Base-by-base conservation (phyloP, 106 monocot genomes). In the Cymbidium sinense region DNA sequence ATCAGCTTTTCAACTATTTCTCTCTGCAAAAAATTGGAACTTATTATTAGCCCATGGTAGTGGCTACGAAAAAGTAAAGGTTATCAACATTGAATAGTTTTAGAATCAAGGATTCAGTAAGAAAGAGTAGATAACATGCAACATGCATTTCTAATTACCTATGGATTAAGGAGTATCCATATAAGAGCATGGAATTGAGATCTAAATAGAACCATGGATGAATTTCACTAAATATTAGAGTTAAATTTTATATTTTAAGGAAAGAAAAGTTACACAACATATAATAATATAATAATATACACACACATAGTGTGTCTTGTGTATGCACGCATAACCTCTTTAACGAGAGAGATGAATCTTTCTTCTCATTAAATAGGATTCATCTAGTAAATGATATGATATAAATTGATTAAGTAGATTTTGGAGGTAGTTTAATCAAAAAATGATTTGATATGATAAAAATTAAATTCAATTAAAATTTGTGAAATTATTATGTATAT, bases 1-100 rank as follows among this genome's bases (percentile, higher is more conserved):
- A 82, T 44, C 37, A 79, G 41, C 35, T 71, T 54, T 51, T 84
- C 78, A 34, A 81, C 87, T 5, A 64, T 11, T 35, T 84, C 81
- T 34, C 47, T 79, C 87, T 87, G 54, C 18, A 79, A 44, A 39
- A 71, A 71, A 15, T 35, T 39, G 0, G 4, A 36, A 71, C 7
- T 21, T n/a, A n/a, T n/a, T n/a, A n/a, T n/a, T 35, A 71, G 36
- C 39, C 71, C 33, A 67, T 4, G 25, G 15, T 17, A 67, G n/a
- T 13, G 67, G 30, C 31, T n/a, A n/a, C n/a, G n/a, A n/a, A n/a
- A n/a, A n/a, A n/a, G n/a, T n/a, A n/a, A n/a, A n/a, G n/a, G n/a
- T n/a, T n/a, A n/a, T n/a, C n/a, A n/a, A n/a, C n/a, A n/a, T n/a
- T 31, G 31, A 29, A 67, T 67, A 67, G 27, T 67, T 33, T 67